Percentiles rank a stretch among this genome's conserved stretches.
Conservation (phyloP, 345 rosid species). For the Eucalyptus grandis region DNA sequence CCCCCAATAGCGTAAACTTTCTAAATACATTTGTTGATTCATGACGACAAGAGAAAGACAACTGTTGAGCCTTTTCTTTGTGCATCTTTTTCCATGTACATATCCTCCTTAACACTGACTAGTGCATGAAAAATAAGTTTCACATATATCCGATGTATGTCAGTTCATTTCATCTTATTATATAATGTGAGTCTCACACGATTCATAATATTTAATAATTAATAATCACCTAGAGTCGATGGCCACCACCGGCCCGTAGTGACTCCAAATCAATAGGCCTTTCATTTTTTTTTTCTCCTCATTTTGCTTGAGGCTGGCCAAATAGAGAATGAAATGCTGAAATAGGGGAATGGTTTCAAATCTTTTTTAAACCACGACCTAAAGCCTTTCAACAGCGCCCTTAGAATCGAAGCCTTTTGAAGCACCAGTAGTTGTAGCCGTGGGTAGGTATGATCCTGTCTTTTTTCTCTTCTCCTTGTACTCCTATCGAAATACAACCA, state of each 20-base stretch:
- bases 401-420: background rate
- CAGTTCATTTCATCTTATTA: background rate
- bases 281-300: background rate
- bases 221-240: rapidly evolving
- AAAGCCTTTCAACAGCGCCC: background rate
- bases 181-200: background rate
- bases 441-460: background rate
- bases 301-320: background rate
- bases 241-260: rapidly evolving
- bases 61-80: background rate
- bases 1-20: background rate
- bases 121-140: background rate
- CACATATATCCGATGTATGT: background rate
- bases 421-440: background rate
- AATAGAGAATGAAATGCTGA: background rate
- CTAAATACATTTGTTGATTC: background rate
- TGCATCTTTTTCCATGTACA: background rate
- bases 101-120: background rate
- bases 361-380: background rate
- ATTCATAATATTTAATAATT: background rate
- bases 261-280: background rate
- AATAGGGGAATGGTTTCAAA: background rate
- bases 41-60: background rate
- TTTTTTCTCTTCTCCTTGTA: background rate
- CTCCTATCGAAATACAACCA: background rate